Percentiles rank a stretch among this genome's conserved stretches.
Evolutionary conservation across 2,329 filamentous ascomycete genomes (phyloP).

Genomic region (Berkeleyomyces rouxiae): DNA sequence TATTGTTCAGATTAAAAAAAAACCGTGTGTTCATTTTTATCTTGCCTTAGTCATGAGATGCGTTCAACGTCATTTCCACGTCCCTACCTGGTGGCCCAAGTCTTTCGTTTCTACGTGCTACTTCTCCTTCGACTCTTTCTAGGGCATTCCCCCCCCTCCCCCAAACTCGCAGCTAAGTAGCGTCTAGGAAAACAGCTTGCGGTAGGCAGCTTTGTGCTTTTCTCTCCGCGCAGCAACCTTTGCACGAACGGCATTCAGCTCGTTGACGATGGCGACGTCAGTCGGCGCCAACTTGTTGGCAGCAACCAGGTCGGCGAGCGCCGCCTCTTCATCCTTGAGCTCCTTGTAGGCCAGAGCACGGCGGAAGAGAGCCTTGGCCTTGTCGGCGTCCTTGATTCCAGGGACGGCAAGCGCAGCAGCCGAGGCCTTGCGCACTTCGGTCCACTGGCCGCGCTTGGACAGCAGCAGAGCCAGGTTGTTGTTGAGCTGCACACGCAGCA

Average conservation of each 20-base stretch:
- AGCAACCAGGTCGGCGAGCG: slow-evolving; percentile 56
- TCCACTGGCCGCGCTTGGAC: slow-evolving; percentile 59
- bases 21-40: background rate
- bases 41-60: background rate
- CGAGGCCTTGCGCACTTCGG: slow-evolving; percentile 54
- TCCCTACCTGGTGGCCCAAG: background rate
- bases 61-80: background rate
- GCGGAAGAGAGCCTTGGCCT: slow-evolving; percentile 78
- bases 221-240: slow-evolving; percentile 53
- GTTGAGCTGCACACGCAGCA: slow-evolving; percentile 71
- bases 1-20: background rate
- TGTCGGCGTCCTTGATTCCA: slow-evolving; percentile 54
- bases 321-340: slow-evolving; percentile 71
- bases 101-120: too few species aligned
- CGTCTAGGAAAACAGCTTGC: slow-evolving; percentile 59
- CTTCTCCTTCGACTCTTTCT: too few species aligned
- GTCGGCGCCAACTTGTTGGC: slow-evolving; percentile 59
- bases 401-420: slow-evolving; percentile 53
- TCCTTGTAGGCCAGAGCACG: slow-evolving; percentile 59
- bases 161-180: background rate
- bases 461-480: slow-evolving; percentile 76
- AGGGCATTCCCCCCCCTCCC: too few species aligned
- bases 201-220: slow-evolving; percentile 84
- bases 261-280: slow-evolving; percentile 58
- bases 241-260: slow-evolving; percentile 65